Percentiles rank a stretch among this genome's conserved stretches.
Evolutionary conservation across 2,329 filamentous ascomycete genomes (phyloP).

Genomic region (Amesomyces nigricolor): DNA sequence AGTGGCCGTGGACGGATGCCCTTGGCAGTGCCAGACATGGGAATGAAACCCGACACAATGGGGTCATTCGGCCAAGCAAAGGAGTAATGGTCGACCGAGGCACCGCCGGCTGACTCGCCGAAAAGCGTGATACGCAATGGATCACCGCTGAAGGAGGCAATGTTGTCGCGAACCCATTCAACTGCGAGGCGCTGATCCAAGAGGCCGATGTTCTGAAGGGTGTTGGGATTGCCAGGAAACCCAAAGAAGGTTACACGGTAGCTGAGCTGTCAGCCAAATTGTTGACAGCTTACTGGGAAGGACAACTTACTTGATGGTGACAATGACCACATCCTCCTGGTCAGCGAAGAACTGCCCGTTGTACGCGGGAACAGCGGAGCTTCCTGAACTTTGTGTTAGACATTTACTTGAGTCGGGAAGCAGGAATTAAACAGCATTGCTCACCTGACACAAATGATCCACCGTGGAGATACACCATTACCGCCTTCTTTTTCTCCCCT

Average conservation of each 20-base stretch:
- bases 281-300: rapidly evolving
- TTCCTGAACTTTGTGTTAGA: neutral
- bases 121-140: slow-evolving; percentile 35
- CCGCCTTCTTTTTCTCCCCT: slow-evolving; percentile 28
- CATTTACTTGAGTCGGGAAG: no score
- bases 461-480: slow-evolving; percentile 37
- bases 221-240: slow-evolving; percentile 33
- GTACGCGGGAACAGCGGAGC: slow-evolving; percentile 34
- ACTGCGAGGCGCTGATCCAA: slow-evolving; percentile 45
- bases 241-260: slow-evolving; percentile 41
- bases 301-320: slow-evolving; percentile 36
- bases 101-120: slow-evolving; percentile 42
- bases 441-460: slow-evolving; percentile 30
- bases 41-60: slow-evolving; percentile 35
- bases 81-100: slow-evolving; percentile 19
- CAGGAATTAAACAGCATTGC: slow-evolving; percentile 16
- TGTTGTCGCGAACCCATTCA: slow-evolving; percentile 45
- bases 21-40: slow-evolving; percentile 40
- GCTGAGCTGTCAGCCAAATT: slow-evolving; percentile 3
- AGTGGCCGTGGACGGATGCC: slow-evolving; percentile 38
- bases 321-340: slow-evolving; percentile 40
- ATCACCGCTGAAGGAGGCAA: slow-evolving; percentile 42
- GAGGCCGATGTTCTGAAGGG: slow-evolving; percentile 40
- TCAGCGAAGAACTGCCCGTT: slow-evolving; percentile 40
- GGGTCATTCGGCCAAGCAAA: slow-evolving; percentile 16